These are phyloP conservation scores for Fraxinus quadrangulata DNA, from an alignment of 257 asterid species.

Conservation along the genomic window DNA sequence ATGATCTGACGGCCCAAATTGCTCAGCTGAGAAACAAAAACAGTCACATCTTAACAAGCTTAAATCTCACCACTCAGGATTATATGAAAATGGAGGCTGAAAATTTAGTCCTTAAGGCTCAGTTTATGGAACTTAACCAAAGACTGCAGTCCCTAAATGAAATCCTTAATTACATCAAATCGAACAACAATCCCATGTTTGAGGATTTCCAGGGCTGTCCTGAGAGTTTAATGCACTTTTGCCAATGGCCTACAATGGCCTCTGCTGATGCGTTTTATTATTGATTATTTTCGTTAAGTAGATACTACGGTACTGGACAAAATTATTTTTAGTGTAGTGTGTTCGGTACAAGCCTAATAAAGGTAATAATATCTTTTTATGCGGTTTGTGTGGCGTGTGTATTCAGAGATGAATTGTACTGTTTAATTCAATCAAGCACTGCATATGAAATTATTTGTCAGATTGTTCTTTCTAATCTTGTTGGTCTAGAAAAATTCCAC, in stretches of 20 bases:
- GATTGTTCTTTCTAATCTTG: too few species aligned
- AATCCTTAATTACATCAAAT: constrained; percentile 16
- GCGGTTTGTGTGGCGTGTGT: too few species aligned
- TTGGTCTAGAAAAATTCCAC: too few species aligned
- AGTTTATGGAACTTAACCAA: constrained; percentile 32
- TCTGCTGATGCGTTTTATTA: constrained; percentile 13
- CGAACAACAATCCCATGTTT: neutral
- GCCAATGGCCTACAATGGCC: constrained; percentile 24
- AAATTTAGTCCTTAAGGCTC: constrained; percentile 38
- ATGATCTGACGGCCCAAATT: constrained; percentile 45
- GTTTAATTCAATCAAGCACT: too few species aligned
- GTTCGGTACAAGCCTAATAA: too few species aligned
- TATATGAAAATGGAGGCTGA: constrained; percentile 34
- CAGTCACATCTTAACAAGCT: constrained; percentile 28
- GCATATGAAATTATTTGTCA: too few species aligned
- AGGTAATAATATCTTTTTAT: too few species aligned
- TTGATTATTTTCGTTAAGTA: neutral
- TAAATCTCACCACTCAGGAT: constrained; percentile 26
- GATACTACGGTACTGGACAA: too few species aligned
- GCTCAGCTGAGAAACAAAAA: constrained; percentile 32
- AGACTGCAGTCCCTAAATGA: constrained; percentile 27
- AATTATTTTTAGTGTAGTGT: too few species aligned
- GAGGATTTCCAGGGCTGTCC: constrained; percentile 7
- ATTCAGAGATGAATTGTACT: too few species aligned
- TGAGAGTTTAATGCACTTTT: constrained; percentile 14